A percentile compares a stretch with the other conserved stretches of the same genome.
These are phyloP conservation scores for Penicillium cataractarum DNA, from an alignment of 495 filamentous ascomycete genomes.

Conservation along the genomic window DNA sequence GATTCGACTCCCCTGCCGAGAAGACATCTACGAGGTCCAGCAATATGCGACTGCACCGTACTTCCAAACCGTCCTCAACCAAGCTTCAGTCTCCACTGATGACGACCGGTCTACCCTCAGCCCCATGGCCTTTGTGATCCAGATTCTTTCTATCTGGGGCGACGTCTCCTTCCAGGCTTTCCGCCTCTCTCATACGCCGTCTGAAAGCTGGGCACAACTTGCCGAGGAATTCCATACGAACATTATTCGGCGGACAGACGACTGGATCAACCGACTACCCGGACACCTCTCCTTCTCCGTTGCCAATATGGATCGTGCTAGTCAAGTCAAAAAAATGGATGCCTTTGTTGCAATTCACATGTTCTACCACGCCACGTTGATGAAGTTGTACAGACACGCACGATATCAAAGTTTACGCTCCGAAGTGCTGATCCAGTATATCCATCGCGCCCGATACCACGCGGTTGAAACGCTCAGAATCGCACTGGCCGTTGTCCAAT, in stretches of 20 bases:
- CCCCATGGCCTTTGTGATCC: conserved; percentile 61
- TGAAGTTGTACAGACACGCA: conserved; percentile 65
- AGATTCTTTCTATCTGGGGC: conserved; percentile 65
- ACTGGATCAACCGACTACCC: conserved; percentile 51
- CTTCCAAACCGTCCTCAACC: conserved; percentile 55
- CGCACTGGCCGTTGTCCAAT: conserved; percentile 32
- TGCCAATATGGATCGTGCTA: conserved; percentile 53
- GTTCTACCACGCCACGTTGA: conserved; percentile 61
- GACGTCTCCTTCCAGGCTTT: conserved; percentile 63
- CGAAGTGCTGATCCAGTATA: conserved; percentile 37
- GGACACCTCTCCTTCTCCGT: conserved; percentile 50
- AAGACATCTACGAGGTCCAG: conserved; percentile 60
- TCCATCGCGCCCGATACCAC: conserved; percentile 45
- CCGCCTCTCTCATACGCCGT: conserved; percentile 53
- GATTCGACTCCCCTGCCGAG: conserved; percentile 62
- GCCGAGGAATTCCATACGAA: conserved; percentile 56
- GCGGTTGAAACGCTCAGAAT: conserved; percentile 48
- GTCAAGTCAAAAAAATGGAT: conserved; percentile 49
- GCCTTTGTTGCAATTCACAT: conserved; percentile 63
- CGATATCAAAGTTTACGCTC: conserved; percentile 41
- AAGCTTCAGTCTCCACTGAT: conserved; percentile 26
- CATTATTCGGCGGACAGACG: conserved; percentile 52
- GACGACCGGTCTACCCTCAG: conserved; percentile 46
- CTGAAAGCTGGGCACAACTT: conserved; percentile 41
- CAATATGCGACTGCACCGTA: conserved; percentile 55